These are phyloP conservation scores for Spergularia marina DNA, from an alignment of 148 eudicot genomes.

Conservation along the genomic window DNA sequence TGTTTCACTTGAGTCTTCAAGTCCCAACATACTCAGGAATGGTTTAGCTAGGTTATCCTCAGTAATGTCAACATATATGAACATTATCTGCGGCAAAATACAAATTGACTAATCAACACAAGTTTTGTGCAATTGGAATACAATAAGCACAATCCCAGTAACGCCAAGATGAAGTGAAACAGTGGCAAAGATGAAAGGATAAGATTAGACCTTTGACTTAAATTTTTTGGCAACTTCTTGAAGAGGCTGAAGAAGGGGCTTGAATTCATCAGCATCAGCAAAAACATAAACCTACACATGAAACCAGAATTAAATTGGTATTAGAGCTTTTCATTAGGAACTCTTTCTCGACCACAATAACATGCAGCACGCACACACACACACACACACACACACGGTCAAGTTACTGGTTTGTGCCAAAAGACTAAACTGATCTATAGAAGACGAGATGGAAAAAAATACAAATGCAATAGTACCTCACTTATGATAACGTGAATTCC, in stretches of 20 bases:
- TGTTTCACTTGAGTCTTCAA: slow-evolving; percentile 70
- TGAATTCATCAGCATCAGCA: slow-evolving; percentile 63
- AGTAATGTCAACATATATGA: slow-evolving; percentile 56
- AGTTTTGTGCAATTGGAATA: neutral
- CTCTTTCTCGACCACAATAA: neutral
- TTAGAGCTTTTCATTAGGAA: slow-evolving; percentile 17
- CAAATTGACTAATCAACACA: neutral
- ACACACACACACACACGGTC: no score
- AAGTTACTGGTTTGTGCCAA: neutral
- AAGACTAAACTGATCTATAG: neutral
- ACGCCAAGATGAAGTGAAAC: neutral
- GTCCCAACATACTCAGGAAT: slow-evolving; percentile 73
- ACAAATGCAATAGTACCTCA: no score
- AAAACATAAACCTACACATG: slow-evolving; percentile 66
- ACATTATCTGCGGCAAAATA: slow-evolving; percentile 61
- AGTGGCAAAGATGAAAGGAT: slow-evolving; percentile 7
- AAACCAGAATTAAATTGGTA: slow-evolving; percentile 4
- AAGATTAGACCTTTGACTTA: slow-evolving; percentile 57
- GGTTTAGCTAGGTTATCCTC: slow-evolving; percentile 95
- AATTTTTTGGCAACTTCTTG: slow-evolving; percentile 72
- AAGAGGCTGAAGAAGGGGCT: slow-evolving; percentile 57
- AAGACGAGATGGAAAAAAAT: neutral
- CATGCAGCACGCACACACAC: neutral
- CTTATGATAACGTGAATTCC: no score
- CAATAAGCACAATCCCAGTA: neutral